Evolutionary conservation across 106 monocot species (phyloP), one percentile per base, ranked within the genome.

Genomic region (Chionographis japonica): DNA sequence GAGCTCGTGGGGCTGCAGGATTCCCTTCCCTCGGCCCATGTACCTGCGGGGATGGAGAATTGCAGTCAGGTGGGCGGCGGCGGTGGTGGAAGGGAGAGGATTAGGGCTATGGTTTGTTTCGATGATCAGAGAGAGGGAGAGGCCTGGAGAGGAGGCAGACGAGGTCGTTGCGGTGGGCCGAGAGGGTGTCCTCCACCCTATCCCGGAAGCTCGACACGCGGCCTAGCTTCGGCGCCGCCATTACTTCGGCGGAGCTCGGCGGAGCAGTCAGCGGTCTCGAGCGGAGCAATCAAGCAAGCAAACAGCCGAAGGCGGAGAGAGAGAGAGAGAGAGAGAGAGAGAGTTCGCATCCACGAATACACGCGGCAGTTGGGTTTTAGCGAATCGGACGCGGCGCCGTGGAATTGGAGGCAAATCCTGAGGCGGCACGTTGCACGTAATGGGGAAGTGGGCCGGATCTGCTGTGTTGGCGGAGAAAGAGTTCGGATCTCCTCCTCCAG

Each of bases 151-250:
- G 80, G 65, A 94, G 90, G 17, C 85, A 73, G 74, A 94, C 85
- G 79, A 94, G 94, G 50, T 91, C 87, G 80, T 94, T 91, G 68
- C 94, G 82, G 81, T 94, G 85, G 63, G 70, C 94, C 60, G 67
- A 75, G 61, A 94, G 88, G 35, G 90, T 88, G 77, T 91, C 90
- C 73, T 94, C 90, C 19, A 94, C 85, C 66, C 94, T 80, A 65
- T 94, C 94, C 5, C 94, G 62, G 56, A 86, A 65, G 83, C 90
- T 94, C 37, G 79, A 85, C 0, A 79, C 8, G 61, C 90, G 77
- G 40, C 58, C 77, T 3, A 90, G 59, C 77, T 81, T 88, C 56
- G 80, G 73, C 0, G 61, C 37, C 51, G 81, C 75, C 86, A 91
- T 91, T 60, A 63, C 52, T 11, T 40, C 20, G 52, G 37, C 14